Conservation (phyloP, 2,329 filamentous ascomycete genomes). For the Claviceps sorghi region DNA sequence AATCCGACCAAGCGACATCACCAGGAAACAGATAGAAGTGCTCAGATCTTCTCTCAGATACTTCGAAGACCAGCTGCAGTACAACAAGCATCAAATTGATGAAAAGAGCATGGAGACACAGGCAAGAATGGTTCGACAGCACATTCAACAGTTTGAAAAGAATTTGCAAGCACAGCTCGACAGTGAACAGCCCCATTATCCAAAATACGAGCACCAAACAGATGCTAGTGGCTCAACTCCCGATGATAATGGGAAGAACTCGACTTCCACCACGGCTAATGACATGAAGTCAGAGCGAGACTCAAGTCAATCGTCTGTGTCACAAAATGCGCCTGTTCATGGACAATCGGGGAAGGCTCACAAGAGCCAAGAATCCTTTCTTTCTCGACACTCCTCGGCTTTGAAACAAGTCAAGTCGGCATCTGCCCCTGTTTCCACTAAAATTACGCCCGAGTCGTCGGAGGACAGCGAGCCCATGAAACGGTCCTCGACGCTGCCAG, state of each 20-base stretch:
- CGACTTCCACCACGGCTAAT: constrained; percentile 7
- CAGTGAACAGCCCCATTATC: constrained; percentile 30
- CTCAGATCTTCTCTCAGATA: constrained; percentile 40
- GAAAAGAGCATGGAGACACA: constrained; percentile 34
- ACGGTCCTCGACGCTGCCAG: constrained; percentile 26
- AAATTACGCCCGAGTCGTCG: constrained; percentile 8
- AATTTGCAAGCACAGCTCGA: constrained; percentile 29
- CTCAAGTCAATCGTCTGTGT: constrained; percentile 6
- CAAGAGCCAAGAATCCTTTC: constrained; percentile 6
- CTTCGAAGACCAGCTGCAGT: constrained; percentile 42
- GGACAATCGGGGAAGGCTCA: constrained; percentile 5
- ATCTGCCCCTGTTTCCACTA: constrained; percentile 9
- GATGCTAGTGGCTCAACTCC: constrained; percentile 9
- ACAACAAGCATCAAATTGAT: constrained; percentile 49
- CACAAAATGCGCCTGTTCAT: constrained; percentile 8
- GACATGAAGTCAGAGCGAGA: constrained; percentile 7
- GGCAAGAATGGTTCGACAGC: constrained; percentile 25
- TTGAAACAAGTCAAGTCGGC: constrained; percentile 18
- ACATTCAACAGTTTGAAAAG: constrained; percentile 36
- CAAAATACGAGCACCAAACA: constrained; percentile 18
- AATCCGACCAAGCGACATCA: constrained; percentile 46
- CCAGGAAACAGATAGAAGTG: constrained; percentile 39
- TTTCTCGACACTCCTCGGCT: constrained; percentile 9
- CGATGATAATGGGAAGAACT: constrained; percentile 6
- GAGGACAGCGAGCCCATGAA: constrained; percentile 14